Evolutionary conservation across 2,329 filamentous ascomycete genomes (phyloP), one percentile per base, ranked within the genome.

Genomic region (Paradendryphiella salina): DNA sequence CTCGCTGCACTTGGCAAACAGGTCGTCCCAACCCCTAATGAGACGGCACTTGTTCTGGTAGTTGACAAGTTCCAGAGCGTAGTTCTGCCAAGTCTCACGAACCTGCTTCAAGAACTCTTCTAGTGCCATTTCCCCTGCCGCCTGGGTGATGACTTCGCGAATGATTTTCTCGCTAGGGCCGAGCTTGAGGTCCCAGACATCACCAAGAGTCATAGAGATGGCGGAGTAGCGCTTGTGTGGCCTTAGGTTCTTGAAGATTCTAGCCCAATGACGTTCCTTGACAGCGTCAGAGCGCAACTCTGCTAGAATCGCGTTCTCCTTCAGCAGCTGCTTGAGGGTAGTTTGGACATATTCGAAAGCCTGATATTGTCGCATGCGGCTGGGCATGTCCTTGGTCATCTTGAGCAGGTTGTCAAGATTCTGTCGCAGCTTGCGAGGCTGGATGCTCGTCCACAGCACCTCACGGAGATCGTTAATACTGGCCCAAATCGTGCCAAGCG

Each of bases 371-470:
- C 95, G 87, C 93, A 99, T 97, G 52, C 94, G 87, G 74, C 91
- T 96, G 0, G 95, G 94, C 94, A 99, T 97, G 57, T 97, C 93
- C 76, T 96, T 97, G 29, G 92, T 97, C 83, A 96, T 96, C 79
- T 96, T 96, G 72, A 97, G 90, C 45, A 97, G 82, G 39, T 88
- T 87, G 67, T 99, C 93, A 42, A 99, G 86, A 56, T 90, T 89
- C 63, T 89, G 84, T 31, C 94, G 85, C 51, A 99, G 85, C 76
- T 97, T 99, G 57, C 94, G 85, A 7, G 95, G 93, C 69, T 97
- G 91, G 1, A 99, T 89, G 67, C 90, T 96, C 49, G 88, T 95
- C 95, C 95, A 99, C 1, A 96, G 82, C 44, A 85, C 88, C 65
- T 99, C 95, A 23, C 90, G 85, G 13, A 96, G 87, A 66, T 97